These are phyloP conservation scores for Dactylellina cionopaga DNA, from an alignment of 2,329 filamentous ascomycete species.

Conservation along the genomic window DNA sequence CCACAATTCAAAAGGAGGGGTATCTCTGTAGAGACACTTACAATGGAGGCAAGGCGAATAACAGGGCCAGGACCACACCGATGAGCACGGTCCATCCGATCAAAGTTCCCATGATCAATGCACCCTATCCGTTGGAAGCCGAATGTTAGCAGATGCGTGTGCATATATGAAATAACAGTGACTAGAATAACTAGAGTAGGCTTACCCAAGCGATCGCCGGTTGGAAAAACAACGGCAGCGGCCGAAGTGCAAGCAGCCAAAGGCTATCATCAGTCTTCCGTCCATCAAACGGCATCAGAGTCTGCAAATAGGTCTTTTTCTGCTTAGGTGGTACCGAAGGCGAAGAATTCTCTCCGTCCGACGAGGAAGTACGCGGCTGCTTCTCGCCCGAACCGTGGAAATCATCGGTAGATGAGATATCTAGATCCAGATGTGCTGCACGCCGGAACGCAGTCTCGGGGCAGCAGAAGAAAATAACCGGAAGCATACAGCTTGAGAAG, in stretches of 20 bases:
- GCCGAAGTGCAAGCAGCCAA: slow-evolving; percentile 72
- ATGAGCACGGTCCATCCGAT: slow-evolving; percentile 98
- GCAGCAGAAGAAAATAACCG: slow-evolving; percentile 78
- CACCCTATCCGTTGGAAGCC: slow-evolving; percentile 56
- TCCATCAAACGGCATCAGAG: slow-evolving; percentile 78
- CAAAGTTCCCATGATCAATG: slow-evolving; percentile 70
- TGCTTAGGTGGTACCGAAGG: background rate
- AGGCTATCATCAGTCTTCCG: slow-evolving; percentile 82
- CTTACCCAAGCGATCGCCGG: slow-evolving; percentile 83
- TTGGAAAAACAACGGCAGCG: slow-evolving; percentile 83
- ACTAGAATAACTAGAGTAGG: background rate
- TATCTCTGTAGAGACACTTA: background rate
- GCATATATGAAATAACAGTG: slow-evolving; percentile 35
- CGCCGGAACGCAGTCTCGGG: slow-evolving; percentile 85
- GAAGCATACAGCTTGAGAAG: slow-evolving; percentile 76
- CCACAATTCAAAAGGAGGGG: background rate
- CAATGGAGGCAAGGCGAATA: slow-evolving; percentile 50
- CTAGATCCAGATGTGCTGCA: slow-evolving; percentile 74
- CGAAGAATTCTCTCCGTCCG: slow-evolving; percentile 19
- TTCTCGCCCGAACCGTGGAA: slow-evolving; percentile 42
- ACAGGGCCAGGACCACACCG: slow-evolving; percentile 76
- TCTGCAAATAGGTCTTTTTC: slow-evolving; percentile 65
- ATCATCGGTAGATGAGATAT: slow-evolving; percentile 65
- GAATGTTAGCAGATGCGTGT: too few relatives aligned
- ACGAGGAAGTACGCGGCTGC: slow-evolving; percentile 41